Conservation (phyloP, 192 early-diverging fungal species). For the Coemansia sp. region DNA sequence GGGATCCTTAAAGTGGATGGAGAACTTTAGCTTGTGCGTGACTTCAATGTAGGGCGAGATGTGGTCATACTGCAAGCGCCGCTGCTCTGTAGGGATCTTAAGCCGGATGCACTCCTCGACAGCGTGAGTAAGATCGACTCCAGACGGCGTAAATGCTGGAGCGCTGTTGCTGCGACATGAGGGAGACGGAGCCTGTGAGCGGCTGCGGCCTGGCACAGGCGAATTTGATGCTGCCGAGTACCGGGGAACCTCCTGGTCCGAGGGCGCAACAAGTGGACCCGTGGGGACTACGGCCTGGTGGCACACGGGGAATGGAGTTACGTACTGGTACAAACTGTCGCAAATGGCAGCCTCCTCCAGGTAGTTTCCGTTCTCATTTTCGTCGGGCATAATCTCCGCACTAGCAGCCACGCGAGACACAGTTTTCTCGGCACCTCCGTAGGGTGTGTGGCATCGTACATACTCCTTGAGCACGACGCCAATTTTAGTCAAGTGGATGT, state of each 20-base stretch:
- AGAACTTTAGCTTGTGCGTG: conserved; percentile 50
- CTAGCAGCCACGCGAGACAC: conserved; percentile 37
- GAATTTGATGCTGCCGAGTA: conserved; percentile 1
- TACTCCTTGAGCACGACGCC: conserved; percentile 51
- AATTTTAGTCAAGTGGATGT: conserved; percentile 36
- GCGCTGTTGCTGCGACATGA: background rate
- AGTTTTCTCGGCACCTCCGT: conserved; percentile 42
- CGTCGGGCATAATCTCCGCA: conserved; percentile 18
- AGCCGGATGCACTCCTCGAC: conserved; percentile 31
- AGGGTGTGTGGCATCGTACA: conserved; percentile 42
- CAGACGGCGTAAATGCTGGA: background rate
- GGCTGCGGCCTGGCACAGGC: background rate
- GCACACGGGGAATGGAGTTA: background rate
- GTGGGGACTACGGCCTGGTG: background rate
- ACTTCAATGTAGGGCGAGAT: conserved; percentile 46
- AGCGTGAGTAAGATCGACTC: conserved; percentile 33
- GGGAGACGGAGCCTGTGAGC: conserved; percentile 1
- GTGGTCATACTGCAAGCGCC: conserved; percentile 49
- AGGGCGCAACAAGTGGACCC: background rate
- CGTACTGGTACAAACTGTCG: conserved; percentile 8
- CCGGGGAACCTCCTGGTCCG: background rate
- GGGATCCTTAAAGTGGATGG: conserved; percentile 43
- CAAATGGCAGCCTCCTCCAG: background rate
- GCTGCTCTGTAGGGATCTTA: conserved; percentile 24
- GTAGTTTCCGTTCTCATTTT: background rate